Base-by-base conservation (phyloP, 768 basidiomycete species). In the Leucogyrophana mollusca region DNA sequence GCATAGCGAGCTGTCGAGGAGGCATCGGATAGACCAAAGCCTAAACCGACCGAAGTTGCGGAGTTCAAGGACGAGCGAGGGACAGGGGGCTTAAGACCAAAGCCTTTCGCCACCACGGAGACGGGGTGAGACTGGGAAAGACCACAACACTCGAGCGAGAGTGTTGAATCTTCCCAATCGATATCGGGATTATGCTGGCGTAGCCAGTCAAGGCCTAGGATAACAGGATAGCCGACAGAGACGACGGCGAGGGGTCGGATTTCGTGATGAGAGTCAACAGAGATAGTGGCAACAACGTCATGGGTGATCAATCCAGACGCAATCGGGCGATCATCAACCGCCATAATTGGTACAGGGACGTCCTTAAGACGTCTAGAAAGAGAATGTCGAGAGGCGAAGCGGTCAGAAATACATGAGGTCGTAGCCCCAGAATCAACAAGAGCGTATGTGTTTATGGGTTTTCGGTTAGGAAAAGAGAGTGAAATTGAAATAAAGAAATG, bases 221-320 rank as follows among this genome's bases (percentile, higher is more conserved):
- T 64, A 13, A 72, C 38, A 33, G 71, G 68, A 41, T 59, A 64
- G 2, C 46, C 43, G 25, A 69, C 58, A 11, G 67, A 55, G 21
- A 72, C 61, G 10, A 72, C 56, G 37, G 43, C 56, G 1, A 73
- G 55, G 16, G 53, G 23, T 34, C 66, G 42, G n/a, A 34, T 46
- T 54, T 73, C 70, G 2, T 49, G 42, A 41, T 65, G 69, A 38
- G 56, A 32, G 16, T 54, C 42, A 36, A 69, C 50, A 2, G 43
- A 40, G 4, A 75, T 37, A 3, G 53, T 30, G 14, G 65, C 47
- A 4, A 72, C 46, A 22, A 72, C 55, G 41, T 71, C 66, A 24
- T 71, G 66, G 37, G 69, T 71, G 35, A 73, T 59, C 10, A 70
- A 54, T 4, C 73, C 73, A 41, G 67, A 71, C 17, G 66, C 58